Base-by-base conservation (phyloP, 2,329 filamentous ascomycete species). In the Epichloe baconii region DNA sequence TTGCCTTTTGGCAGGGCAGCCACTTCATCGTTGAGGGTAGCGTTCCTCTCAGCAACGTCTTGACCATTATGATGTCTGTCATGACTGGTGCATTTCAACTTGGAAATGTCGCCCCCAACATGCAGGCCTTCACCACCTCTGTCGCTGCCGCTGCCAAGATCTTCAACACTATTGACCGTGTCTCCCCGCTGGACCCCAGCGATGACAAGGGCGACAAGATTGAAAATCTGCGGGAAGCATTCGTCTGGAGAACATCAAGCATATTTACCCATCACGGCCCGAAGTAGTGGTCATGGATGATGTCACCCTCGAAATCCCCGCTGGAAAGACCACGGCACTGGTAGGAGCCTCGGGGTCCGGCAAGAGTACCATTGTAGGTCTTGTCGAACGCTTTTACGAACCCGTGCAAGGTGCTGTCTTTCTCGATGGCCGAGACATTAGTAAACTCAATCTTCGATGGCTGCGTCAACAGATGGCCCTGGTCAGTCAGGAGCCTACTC, bases 321-420 rank as follows among this genome's bases (percentile, higher is more conserved):
- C 90, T 3, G 90, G 91, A 19, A 95, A 95, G 71, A 89, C 86
- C 17, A 95, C 91, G 2, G 93, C 93, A 1, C 73, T 98, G 7
- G 93, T 98, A 5, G 93, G 93, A 52, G 88, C 91, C 0, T 97
- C 91, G 11, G 93, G 91, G 11, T 94, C 86, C 40, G 93, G 93
- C 46, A 98, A 97, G 70, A 91, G 85, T 61, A 97, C 93, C 0
- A 90, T 97, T 55, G 85, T 97, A 31, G 91, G 91, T 12, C 74
- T 98, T 19, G 82, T 97, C 1, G 91, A 97, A 68, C 81, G 93
- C 17, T 97, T 97, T 66, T 98, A 98, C 65, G 82, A 90, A 52
- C 91, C 91, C 0, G 86, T 96, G 36, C 78, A 78, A 34, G 93
- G 93, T 21, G 70, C 78, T 19, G 82, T 97, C 1, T 76, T 83